A percentile compares a stretch with the other conserved stretches of the same genome.
phyloP scores from a whole-genome alignment of 2,329 filamentous ascomycete species.

The Claviceps citrina region DNA sequence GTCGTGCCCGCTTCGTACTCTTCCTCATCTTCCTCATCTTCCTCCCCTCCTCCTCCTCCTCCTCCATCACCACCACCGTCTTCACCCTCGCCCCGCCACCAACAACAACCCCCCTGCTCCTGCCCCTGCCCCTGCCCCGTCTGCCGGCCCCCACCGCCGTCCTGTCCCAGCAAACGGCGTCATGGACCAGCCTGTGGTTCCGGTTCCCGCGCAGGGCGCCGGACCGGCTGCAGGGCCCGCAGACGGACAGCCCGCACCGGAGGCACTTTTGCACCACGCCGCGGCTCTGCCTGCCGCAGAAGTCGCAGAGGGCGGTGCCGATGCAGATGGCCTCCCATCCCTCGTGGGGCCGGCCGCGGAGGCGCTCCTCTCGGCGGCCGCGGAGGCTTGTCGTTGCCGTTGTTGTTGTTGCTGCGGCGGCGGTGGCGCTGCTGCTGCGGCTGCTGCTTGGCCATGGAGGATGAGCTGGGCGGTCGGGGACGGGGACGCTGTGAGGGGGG shows the following conservation, averaged over 20 bases:
- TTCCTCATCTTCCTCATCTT: background rate
- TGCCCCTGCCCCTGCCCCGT: too few species aligned
- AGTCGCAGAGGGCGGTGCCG: conserved; percentile 15
- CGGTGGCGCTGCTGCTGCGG: too few species aligned
- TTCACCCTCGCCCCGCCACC: too few species aligned
- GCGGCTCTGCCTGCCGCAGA: conserved; percentile 11
- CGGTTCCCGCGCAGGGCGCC: conserved; percentile 8
- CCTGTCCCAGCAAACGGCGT: conserved; percentile 9
- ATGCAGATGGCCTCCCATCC: conserved; percentile 11
- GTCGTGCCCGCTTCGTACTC: too few species aligned
- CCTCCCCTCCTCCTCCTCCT: too few species aligned
- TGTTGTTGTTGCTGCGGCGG: too few species aligned
- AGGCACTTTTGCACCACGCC: conserved; percentile 13
- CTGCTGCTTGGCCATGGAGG: too few species aligned
- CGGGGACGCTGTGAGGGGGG: too few species aligned
- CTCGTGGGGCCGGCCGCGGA: conserved; percentile 6
- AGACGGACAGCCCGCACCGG: conserved; percentile 13
- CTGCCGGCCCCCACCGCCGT: background rate
- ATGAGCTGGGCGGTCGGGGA: too few species aligned
- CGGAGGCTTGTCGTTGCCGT: too few species aligned
- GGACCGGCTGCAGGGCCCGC: conserved; percentile 9
- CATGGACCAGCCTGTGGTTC: conserved; percentile 11
- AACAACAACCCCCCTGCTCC: too few species aligned
- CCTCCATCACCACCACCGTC: too few species aligned
- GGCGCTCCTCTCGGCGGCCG: conserved; percentile 3